Conservation (phyloP, 352 stramenopile species). For the Pythium oligandrum region DNA sequence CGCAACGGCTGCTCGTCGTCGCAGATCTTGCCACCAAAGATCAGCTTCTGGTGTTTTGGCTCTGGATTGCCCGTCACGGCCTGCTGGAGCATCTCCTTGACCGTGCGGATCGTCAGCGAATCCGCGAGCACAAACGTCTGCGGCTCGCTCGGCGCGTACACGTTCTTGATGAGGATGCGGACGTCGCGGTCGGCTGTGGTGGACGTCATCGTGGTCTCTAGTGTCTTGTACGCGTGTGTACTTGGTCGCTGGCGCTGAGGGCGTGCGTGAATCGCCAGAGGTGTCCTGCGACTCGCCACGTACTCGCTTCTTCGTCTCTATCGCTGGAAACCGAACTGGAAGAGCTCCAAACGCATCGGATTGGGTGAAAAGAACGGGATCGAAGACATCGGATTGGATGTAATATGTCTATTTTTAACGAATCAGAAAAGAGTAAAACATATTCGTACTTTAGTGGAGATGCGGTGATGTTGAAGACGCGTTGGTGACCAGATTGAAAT, state of each 20-base stretch:
- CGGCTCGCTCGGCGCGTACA: constrained; percentile 60
- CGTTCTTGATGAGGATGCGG: constrained; percentile 75
- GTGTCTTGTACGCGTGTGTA: neutral
- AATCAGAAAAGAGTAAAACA: too few species aligned
- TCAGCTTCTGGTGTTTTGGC: constrained; percentile 69
- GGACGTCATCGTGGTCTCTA: neutral
- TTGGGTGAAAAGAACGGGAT: too few species aligned
- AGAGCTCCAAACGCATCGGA: too few species aligned
- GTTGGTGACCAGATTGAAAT: too few species aligned
- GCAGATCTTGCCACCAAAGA: constrained; percentile 87
- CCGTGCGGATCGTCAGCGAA: constrained; percentile 33
- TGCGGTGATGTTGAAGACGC: too few species aligned
- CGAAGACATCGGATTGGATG: too few species aligned
- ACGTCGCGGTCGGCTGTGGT: constrained; percentile 18
- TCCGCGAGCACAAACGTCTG: constrained; percentile 37
- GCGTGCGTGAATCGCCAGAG: neutral
- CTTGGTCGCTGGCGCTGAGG: neutral
- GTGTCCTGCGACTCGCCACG: too few species aligned
- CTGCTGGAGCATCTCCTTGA: constrained; percentile 56
- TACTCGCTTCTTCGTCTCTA: too few species aligned
- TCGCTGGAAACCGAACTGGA: too few species aligned
- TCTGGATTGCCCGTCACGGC: constrained; percentile 41
- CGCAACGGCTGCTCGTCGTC: constrained; percentile 45
- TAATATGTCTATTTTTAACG: too few species aligned
- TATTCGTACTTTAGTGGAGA: too few species aligned